Evolutionary conservation across 352 stramenopile genomes (phyloP).

Genomic region (Phytopythium delawarense): DNA sequence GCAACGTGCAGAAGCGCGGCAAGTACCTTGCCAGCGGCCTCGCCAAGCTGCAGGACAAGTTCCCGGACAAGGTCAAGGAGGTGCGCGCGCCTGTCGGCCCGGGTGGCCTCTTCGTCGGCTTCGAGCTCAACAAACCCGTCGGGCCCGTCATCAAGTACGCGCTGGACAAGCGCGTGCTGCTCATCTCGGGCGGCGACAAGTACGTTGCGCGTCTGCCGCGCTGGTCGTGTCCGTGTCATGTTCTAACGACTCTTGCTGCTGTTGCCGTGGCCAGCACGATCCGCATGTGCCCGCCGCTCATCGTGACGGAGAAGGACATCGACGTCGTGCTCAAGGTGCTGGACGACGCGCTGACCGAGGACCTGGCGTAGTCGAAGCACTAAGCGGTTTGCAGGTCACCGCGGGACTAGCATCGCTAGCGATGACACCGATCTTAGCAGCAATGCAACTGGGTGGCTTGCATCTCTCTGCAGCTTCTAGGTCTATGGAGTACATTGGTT

Average conservation of each 20-base stretch:
- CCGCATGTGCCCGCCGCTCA: constrained; percentile 76
- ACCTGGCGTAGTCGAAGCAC: constrained; percentile 34
- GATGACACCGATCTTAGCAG: not conserved
- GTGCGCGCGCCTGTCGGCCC: constrained; percentile 61
- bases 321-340: constrained; percentile 63
- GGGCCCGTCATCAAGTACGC: constrained; percentile 64
- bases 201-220: constrained; percentile 21
- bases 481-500: too few relatives aligned
- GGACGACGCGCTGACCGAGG: constrained; percentile 54
- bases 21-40: constrained; percentile 53
- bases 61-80: constrained; percentile 66
- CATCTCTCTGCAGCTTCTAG: not conserved
- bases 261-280: constrained; percentile 42
- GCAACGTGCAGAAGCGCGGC: constrained; percentile 66
- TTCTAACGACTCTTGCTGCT: constrained; percentile 3
- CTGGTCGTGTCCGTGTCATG: not conserved
- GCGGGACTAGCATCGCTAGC: not conserved
- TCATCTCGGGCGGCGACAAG: constrained; percentile 84
- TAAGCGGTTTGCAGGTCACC: not conserved
- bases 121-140: constrained; percentile 70
- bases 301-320: constrained; percentile 81
- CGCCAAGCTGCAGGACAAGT: constrained; percentile 64
- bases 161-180: constrained; percentile 69
- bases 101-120: constrained; percentile 71
- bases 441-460: not conserved